Base-by-base conservation (phyloP, 106 monocot species). In the Acorus calamus region DNA sequence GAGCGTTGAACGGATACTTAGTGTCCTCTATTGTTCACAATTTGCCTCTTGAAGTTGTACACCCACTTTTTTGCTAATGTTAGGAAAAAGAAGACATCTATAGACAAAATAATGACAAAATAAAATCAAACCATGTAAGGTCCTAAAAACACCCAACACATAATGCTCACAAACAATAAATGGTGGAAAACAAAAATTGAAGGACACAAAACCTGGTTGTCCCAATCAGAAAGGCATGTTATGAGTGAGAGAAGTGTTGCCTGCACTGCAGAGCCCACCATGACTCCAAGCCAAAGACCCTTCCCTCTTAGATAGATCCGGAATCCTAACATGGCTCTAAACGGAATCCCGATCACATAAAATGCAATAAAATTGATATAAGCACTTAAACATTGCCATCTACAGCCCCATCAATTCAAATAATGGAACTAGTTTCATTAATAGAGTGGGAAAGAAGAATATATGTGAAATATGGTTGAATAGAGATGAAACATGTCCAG, bases 281-380 rank as follows among this genome's bases (percentile, higher is more conserved):
- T 5, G 11, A 84, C 82, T 11, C 94, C 89, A 63, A 89, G 76
- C 89, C 94, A 94, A 4, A 94, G 79, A 10, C 94, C 94, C 51
- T 60, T 72, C 11, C 86, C 94, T 69, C 82, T 68, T 8, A 80
- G 50, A 6, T 79, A 72, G 45, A 77, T 9, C 49, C 66, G 47
- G 55, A 94, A 89, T 4, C 78, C 94, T 46, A 94, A 63, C 7
- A 69, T 44, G 8, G 81, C 63, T 14, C 86, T 86, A 11, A 70
- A 49, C 49, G 94, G 94, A 56, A 89, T 84, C 42, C 94, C 94
- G 54, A 72, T 9, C 7, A 85, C 54, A 60, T 80, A 85, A 67
- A 64, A 80, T 1, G 84, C 77, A 2, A 67, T 71, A 13, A 80
- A 70, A 52, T 85, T 85, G 2, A 79, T 71, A 68, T 70, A 80